These are phyloP conservation scores for Phytophthora sp. DNA, from an alignment of 352 stramenopile species.

Conservation along the genomic window DNA sequence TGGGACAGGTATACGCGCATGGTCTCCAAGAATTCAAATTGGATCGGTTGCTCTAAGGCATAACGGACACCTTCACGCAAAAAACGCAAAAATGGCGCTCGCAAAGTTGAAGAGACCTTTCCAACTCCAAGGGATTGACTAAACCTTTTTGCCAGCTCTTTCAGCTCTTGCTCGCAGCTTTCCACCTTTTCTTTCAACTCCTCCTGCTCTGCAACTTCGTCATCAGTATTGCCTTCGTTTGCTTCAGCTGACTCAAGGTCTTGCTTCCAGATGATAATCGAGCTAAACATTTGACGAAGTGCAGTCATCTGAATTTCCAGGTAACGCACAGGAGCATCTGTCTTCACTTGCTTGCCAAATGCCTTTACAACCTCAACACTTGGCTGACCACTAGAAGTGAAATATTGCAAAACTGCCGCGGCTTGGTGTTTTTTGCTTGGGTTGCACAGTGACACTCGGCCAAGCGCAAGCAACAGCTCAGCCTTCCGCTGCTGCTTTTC, in stretches of 20 bases:
- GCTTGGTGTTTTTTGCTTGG: conserved; percentile 84
- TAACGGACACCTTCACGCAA: conserved; percentile 83
- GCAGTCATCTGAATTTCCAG: conserved; percentile 90
- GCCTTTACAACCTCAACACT: conserved; percentile 77
- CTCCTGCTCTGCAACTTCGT: conserved; percentile 51
- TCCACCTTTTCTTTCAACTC: conserved; percentile 66
- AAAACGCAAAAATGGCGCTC: conserved; percentile 83
- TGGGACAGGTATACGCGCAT: conserved; percentile 77
- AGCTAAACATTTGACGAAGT: conserved; percentile 71
- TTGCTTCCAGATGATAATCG: conserved; percentile 69
- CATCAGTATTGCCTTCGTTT: conserved; percentile 15
- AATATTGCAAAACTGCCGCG: conserved; percentile 69
- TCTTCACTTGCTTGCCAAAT: conserved; percentile 83
- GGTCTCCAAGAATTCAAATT: conserved; percentile 77
- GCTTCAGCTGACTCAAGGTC: conserved; percentile 42
- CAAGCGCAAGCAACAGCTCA: conserved; percentile 74
- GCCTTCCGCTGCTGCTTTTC: conserved; percentile 55
- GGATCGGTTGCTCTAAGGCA: conserved; percentile 54
- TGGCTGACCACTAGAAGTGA: conserved; percentile 58
- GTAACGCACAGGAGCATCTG: conserved; percentile 76
- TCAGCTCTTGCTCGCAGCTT: conserved; percentile 55
- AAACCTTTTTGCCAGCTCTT: conserved; percentile 79
- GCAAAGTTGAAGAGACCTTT: conserved; percentile 67
- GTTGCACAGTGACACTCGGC: conserved; percentile 78
- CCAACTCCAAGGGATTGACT: conserved; percentile 84